Evolutionary conservation across 352 stramenopile species (phyloP).

Genomic region (Globisporangium spiculum): DNA sequence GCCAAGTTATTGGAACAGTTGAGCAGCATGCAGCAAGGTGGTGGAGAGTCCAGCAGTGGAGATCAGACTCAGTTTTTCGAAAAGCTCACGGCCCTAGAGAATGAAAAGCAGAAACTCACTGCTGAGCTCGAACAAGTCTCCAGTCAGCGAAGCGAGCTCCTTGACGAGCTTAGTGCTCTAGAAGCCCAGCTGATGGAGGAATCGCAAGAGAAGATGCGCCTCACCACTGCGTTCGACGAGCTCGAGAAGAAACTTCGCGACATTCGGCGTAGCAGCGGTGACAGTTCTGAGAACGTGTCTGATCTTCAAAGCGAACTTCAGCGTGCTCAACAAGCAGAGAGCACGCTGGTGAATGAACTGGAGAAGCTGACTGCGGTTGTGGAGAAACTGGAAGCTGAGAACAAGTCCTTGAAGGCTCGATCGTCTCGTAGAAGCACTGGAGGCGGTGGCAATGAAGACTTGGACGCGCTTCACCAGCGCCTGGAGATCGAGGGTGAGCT

Average conservation of each 20-base stretch:
- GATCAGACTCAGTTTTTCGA: not conserved
- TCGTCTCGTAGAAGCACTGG: not conserved
- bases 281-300: not conserved
- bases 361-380: constrained; percentile 4
- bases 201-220: constrained; percentile 37
- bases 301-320: constrained; percentile 13
- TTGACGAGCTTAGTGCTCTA: constrained; percentile 46
- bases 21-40: not conserved
- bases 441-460: not conserved
- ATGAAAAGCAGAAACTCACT: constrained; percentile 22
- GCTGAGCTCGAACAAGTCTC: constrained; percentile 30
- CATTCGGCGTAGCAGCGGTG: not conserved
- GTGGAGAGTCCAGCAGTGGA: not conserved
- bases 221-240: constrained; percentile 14
- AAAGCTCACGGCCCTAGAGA: constrained; percentile 13
- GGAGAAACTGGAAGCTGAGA: constrained; percentile 12
- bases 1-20: constrained; percentile 1
- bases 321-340: constrained; percentile 4
- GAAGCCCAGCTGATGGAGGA: constrained; percentile 51
- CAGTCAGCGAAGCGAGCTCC: constrained; percentile 33
- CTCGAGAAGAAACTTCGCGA: constrained; percentile 16
- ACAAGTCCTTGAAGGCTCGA: constrained; percentile 8
- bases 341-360: constrained; percentile 8
- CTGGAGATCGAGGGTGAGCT: constrained; percentile 38
- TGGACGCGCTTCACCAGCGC: constrained; percentile 27